Evolutionary conservation across 2,329 filamentous ascomycete genomes (phyloP), one percentile per base, ranked within the genome.

Genomic region (Colletotrichum sp.): DNA sequence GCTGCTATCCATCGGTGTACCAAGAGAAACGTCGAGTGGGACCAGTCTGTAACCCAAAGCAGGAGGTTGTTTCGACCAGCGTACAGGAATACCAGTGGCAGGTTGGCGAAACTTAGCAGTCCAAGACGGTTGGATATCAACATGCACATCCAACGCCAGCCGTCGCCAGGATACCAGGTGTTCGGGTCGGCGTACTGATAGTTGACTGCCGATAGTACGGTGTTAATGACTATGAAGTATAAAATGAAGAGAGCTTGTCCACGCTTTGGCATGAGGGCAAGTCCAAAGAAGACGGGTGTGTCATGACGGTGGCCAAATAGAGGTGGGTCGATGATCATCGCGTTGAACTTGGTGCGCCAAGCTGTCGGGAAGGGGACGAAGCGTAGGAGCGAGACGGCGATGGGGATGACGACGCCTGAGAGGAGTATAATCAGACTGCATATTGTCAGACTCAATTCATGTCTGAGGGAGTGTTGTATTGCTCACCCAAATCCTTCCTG

Each of bases 201-300:
- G 3, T 81, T 82, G 13, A 82, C 79, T 18, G 81, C 79, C 6
- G 77, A 78, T 3, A 86, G 79, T 14, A 85, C 61, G 14, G 84
- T 71, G 74, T 88, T 88, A 24, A 87, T 78, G 18, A 79, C 77
- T 21, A 86, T 74, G 21, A 88, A 80, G 63, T 85, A 80, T 13
- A 81, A 59, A 39, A 90, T 86, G 78, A 87, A 89, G 14, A 89
- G 68, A 9, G 81, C 79, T 59, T 89, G 88, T 2, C 87, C 87
- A 2, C 83, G 72, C 1, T 86, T 89, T 0, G 87, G 88, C 0
- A 83, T 73, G 8, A 82, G 79, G 3, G 78, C 82, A 2, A 84
- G 14, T 5, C 63, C 68, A 5, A 67, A 36, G 4, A 63, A n/a
- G 52, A 79, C 24, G 0, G 82, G 81, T 0, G 78, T 76, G 9